Percentiles rank a stretch among this genome's conserved stretches.
phyloP scores from a whole-genome alignment of 345 rosid genomes.

The Odontarrhena argentea region DNA sequence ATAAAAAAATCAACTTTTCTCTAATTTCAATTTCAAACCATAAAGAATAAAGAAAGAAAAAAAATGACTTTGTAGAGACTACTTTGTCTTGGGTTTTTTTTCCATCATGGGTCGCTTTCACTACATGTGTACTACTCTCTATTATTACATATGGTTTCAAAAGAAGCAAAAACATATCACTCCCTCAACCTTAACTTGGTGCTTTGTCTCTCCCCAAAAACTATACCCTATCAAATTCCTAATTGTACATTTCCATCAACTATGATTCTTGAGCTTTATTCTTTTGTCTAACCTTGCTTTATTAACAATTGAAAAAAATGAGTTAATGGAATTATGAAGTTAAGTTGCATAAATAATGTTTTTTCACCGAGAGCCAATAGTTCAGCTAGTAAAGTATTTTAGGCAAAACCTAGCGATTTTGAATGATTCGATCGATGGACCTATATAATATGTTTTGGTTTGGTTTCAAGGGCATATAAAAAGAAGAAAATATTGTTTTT shows the following conservation, averaged over 20 bases:
- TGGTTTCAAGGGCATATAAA: too few relatives aligned
- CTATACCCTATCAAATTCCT: neutral
- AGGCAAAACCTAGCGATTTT: too few relatives aligned
- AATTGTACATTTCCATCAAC: neutral
- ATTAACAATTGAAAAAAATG: neutral
- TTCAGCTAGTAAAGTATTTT: too few relatives aligned
- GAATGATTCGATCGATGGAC: too few relatives aligned
- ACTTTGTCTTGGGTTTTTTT: slow-evolving; percentile 18
- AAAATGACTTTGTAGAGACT: slow-evolving; percentile 29
- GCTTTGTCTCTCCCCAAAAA: slow-evolving; percentile 21
- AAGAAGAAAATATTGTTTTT: too few relatives aligned
- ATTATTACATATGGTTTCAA: slow-evolving; percentile 19
- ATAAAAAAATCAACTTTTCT: neutral
- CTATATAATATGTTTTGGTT: too few relatives aligned
- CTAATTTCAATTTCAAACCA: slow-evolving; percentile 27
- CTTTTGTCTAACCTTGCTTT: slow-evolving; percentile 2
- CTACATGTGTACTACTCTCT: slow-evolving; percentile 25
- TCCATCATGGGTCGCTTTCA: slow-evolving; percentile 33
- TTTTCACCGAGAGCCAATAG: too few relatives aligned
- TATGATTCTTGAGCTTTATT: slow-evolving; percentile 24
- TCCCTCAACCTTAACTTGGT: slow-evolving; percentile 11
- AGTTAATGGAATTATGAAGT: too few relatives aligned
- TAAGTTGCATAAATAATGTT: too few relatives aligned
- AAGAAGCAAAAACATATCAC: slow-evolving; percentile 34
- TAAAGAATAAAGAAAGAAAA: slow-evolving; percentile 7